phyloP scores from a whole-genome alignment of 1,139 yeast genomes.

The Sugiyamaella neomexicana region DNA sequence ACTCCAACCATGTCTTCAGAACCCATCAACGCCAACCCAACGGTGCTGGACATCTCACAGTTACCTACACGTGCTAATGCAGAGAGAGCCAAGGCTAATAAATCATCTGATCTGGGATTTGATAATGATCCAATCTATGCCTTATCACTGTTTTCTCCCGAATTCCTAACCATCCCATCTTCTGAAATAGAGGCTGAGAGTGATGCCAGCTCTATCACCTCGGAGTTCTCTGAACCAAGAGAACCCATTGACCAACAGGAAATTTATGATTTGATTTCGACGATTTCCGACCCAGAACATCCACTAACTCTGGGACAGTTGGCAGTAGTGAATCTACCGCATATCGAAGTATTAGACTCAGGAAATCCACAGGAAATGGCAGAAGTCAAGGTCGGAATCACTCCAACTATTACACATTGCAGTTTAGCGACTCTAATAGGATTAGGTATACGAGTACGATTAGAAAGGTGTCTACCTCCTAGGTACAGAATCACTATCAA shows the following conservation, averaged over 20 bases:
- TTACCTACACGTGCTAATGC: constrained; percentile 65
- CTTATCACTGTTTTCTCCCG: constrained; percentile 29
- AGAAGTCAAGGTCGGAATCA: constrained; percentile 76
- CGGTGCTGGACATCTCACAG: constrained; percentile 69
- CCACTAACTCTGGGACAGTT: constrained; percentile 93
- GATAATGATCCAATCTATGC: constrained; percentile 23
- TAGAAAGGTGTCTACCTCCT: constrained; percentile 85
- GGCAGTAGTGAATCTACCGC: constrained; percentile 85
- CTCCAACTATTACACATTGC: constrained; percentile 98
- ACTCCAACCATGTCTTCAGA: constrained; percentile 51
- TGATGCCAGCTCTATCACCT: constrained; percentile 13
- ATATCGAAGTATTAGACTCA: constrained; percentile 67
- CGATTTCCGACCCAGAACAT: constrained; percentile 96
- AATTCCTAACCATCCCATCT: constrained; percentile 1
- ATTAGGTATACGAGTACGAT: constrained; percentile 85
- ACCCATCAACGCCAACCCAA: constrained; percentile 90
- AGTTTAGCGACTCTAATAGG: constrained; percentile 95
- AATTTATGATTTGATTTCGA: constrained; percentile 71
- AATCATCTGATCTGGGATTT: background rate
- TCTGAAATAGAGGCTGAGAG: background rate
- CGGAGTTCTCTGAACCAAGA: constrained; percentile 14
- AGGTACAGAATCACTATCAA: constrained; percentile 77
- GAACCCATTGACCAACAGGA: constrained; percentile 82
- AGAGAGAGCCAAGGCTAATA: constrained; percentile 8
- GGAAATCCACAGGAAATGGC: constrained; percentile 57